Base-by-base conservation (phyloP, 345 rosid species). In the Euphorbia peplus region DNA sequence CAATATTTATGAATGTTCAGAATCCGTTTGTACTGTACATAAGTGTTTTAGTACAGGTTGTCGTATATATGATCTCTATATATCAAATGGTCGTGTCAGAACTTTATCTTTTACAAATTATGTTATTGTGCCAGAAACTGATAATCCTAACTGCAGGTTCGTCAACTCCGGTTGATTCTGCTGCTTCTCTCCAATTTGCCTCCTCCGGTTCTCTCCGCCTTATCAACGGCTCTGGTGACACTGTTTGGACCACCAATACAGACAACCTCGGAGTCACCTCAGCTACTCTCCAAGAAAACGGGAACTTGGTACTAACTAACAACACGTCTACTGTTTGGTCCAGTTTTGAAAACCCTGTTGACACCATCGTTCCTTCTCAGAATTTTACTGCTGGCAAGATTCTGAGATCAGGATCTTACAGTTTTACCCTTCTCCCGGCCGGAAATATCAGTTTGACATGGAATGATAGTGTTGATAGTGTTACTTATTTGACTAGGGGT, bases 121-220 rank as follows among this genome's bases (percentile, higher is more conserved):
- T 32, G 37, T 32, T 32, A 32, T 32, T 6, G 37, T 32, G 37
- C 6, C 37, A 32, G 37, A 32, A 32, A 32, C 6, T 32, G 6
- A 32, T 6, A 32, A 32, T 6, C 6, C 37, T 2, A 32, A 32
- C 37, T 32, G 37, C 37, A 32, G 37, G 37, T 3, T 32, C 37
- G n/a, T 46, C 61, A 3, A 7, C 66, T 19, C 74, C 76, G 19
- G 88, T 86, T 4, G 96, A 86, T 56, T 78, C 85, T 8, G 66
- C 57, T 6, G 91, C 78, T 9, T 66, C 84, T 68, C 76, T 90
- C 57, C 84, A 29, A 4, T 75, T 88, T 26, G 83, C 72, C 72
- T 26, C 82, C 78, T 46, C 71, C 28, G 96, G 96, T n/a, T 53
- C 79, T 26, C 86, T 86, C 73, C 81, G 78, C 28, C 89, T 90